Evolutionary conservation across 805 yeast genomes (phyloP), one percentile per base, ranked within the genome.

Genomic region (Teunomyces atbi): DNA sequence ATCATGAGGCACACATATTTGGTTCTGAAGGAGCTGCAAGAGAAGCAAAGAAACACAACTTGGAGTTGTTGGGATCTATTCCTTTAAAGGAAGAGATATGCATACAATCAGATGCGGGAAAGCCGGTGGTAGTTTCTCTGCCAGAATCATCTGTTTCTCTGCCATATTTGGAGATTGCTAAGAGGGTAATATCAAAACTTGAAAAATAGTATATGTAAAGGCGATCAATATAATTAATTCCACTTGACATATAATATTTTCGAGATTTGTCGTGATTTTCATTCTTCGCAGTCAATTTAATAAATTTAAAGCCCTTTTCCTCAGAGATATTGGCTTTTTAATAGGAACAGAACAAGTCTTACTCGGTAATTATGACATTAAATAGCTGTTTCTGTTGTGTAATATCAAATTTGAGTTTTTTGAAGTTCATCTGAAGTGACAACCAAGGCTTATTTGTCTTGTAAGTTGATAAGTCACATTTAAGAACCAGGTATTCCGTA

Each of bases 1-100:
- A 71, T 42, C 90, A 85, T 53, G 83, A 82, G 51, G 73, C 85
- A 8, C 92, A 85, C 56, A 73, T 89, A 1, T 89, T 89, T 66
- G 96, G 95, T 0, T 59, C 71, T 6, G 83, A 79, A 21, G 89
- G 87, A 2, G 73, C 78, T 1, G 53, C 60, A 20, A 77, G 76
- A 47, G 83, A 82, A 46, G 82, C 82, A 2, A 57, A 69, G 41
- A 64, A 66, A 35, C 69, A 73, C 39, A 71, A 73, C 1, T 58
- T 86, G 15, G 74, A 70, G 1, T 65, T 84, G 1, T 58, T 89
- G 15, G 92, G 86, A 0, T 76, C 82, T 1, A 76, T 89, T 18
- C 96, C 96, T 0, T 66, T 89, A 33, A 74, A 77, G 47, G 81
- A 74, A 28, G 73, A 71, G 3, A 83, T 88, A 1, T 83, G 90